Percentiles rank a stretch among this genome's conserved stretches.
Evolutionary conservation across 495 filamentous ascomycete species (phyloP).

Genomic region (Letharia columbiana): DNA sequence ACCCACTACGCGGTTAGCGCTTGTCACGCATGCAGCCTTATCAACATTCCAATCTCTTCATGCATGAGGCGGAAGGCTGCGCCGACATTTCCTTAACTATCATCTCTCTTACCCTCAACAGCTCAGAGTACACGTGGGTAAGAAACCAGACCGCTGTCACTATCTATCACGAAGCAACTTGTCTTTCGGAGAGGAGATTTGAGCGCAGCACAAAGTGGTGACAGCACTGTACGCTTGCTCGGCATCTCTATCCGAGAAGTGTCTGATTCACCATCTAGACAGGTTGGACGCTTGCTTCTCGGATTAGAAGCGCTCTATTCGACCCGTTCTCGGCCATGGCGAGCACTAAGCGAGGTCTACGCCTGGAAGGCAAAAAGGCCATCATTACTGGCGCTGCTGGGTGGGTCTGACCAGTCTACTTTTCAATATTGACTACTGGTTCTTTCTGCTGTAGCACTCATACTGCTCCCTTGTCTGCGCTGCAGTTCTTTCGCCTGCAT

Average conservation of each 20-base stretch:
- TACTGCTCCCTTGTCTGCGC: neutral
- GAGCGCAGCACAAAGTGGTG: too few relatives aligned
- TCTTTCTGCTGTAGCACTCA: neutral
- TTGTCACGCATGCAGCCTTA: neutral
- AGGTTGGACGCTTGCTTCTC: neutral
- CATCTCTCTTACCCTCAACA: neutral
- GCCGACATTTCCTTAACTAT: neutral
- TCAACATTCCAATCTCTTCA: too few relatives aligned
- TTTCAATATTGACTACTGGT: neutral
- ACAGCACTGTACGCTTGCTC: neutral
- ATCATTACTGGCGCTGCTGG: constrained; percentile 88
- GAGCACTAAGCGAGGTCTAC: constrained; percentile 33
- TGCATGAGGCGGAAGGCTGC: neutral
- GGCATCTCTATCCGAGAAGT: neutral
- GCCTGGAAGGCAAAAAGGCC: constrained; percentile 85
- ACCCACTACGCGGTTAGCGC: neutral
- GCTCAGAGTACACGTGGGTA: too few relatives aligned
- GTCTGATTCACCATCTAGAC: neutral
- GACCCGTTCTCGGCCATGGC: constrained; percentile 4
- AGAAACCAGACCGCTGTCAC: too few relatives aligned
- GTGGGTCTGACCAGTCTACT: constrained; percentile 42
- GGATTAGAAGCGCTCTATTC: too few relatives aligned
- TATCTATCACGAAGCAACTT: too few relatives aligned
- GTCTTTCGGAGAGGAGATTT: too few relatives aligned
- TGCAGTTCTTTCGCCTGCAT: neutral